Evolutionary conservation across 257 asterid species (phyloP).

Genomic region (Solanum sitiens): DNA sequence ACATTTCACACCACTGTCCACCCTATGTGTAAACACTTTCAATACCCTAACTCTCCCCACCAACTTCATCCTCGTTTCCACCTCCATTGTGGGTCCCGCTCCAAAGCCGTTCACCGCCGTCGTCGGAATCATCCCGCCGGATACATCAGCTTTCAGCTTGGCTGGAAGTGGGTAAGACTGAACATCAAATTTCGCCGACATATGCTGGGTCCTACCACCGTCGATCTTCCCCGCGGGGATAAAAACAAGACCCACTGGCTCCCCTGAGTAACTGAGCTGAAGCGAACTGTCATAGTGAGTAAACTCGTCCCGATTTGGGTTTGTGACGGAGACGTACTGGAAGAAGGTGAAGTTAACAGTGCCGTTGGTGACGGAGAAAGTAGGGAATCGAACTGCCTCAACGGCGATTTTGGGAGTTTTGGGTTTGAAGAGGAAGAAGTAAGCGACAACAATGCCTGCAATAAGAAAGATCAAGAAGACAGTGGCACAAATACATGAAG

Average conservation of each 20-base stretch:
- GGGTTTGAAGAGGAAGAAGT: conserved; percentile 75
- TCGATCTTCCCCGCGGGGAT: conserved; percentile 84
- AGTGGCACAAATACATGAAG: conserved; percentile 80
- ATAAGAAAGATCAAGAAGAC: conserved; percentile 48
- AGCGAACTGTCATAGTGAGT: conserved; percentile 97
- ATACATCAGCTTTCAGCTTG: conserved; percentile 16
- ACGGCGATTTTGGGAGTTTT: conserved; percentile 72
- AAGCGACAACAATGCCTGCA: conserved; percentile 52
- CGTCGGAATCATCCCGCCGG: conserved; percentile 13
- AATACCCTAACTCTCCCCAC: conserved; percentile 83
- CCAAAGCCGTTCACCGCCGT: conserved; percentile 1
- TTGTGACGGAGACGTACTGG: conserved; percentile 77
- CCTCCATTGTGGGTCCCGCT: conserved; percentile 46
- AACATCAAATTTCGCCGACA: conserved; percentile 78
- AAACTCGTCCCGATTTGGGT: conserved; percentile 86
- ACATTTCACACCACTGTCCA: conserved; percentile 54
- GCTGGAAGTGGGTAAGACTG: conserved; percentile 60
- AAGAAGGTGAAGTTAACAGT: conserved; percentile 75
- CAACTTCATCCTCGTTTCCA: conserved; percentile 80
- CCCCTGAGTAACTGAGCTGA: conserved; percentile 70
- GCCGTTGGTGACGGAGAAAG: conserved; percentile 68
- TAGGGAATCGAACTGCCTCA: conserved; percentile 78
- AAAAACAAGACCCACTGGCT: conserved; percentile 74
- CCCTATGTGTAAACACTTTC: conserved; percentile 76
- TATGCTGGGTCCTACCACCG: conserved; percentile 69